Conservation (phyloP, 1,284 basidiomycete species). For the Peniophora sp. region DNA sequence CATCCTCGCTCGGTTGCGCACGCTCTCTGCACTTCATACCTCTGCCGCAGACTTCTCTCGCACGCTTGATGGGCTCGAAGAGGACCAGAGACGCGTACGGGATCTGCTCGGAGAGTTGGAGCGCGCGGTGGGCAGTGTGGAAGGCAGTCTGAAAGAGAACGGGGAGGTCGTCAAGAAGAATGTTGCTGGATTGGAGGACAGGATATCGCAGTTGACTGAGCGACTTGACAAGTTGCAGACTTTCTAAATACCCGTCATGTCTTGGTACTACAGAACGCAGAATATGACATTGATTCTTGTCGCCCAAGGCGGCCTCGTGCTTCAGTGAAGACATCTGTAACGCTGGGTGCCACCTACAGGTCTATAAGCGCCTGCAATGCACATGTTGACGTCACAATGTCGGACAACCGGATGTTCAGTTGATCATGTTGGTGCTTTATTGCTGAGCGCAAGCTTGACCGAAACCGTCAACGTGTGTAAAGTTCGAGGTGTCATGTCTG, state of each 20-base stretch:
- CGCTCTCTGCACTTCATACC: conserved; percentile 76
- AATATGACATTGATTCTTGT: too few species aligned
- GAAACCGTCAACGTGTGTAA: too few species aligned
- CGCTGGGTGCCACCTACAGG: too few species aligned
- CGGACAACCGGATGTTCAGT: too few species aligned
- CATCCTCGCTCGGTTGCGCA: conserved; percentile 82
- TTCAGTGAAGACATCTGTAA: too few species aligned
- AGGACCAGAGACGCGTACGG: conserved; percentile 55
- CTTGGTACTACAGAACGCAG: too few species aligned
- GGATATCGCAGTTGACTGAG: conserved; percentile 48
- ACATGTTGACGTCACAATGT: too few species aligned
- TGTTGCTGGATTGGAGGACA: conserved; percentile 60
- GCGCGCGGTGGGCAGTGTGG: conserved; percentile 62
- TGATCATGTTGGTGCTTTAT: too few species aligned
- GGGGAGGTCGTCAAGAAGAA: conserved; percentile 63
- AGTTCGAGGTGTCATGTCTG: too few species aligned
- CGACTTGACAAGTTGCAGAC: conserved; percentile 35
- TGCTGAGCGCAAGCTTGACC: too few species aligned
- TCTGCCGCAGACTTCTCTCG: conserved; percentile 75
- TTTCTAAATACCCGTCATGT: neutral
- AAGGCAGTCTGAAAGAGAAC: conserved; percentile 73
- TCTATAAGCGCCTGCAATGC: too few species aligned
- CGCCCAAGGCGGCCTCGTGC: too few species aligned
- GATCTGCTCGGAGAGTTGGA: conserved; percentile 63
- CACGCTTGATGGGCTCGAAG: conserved; percentile 62